These are phyloP conservation scores for Elaeagnus macrophylla DNA, from an alignment of 306 rosid genomes.

Conservation along the genomic window DNA sequence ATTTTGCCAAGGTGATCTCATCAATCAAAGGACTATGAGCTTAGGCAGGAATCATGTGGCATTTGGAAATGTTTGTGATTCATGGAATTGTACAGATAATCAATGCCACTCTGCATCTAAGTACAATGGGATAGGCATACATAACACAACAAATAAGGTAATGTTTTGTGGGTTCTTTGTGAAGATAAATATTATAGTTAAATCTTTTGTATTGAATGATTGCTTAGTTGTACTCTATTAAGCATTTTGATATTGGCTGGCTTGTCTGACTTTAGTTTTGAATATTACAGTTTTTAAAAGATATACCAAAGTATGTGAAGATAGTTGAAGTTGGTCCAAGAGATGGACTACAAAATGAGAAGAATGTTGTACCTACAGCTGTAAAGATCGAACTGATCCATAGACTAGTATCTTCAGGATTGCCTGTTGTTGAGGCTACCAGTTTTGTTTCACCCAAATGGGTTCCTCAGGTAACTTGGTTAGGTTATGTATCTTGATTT, in stretches of 20 bases:
- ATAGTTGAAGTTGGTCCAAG: constrained; percentile 98
- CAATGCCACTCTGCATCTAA: constrained; percentile 21
- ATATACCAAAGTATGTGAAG: constrained; percentile 65
- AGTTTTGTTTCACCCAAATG: constrained; percentile 98
- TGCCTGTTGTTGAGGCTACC: constrained; percentile 81
- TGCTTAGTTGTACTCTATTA: neutral
- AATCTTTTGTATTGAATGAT: neutral
- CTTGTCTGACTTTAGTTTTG: constrained; percentile 13
- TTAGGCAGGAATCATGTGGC: constrained; percentile 31
- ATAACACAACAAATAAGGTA: constrained; percentile 40
- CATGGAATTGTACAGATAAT: constrained; percentile 31
- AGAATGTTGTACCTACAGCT: constrained; percentile 56
- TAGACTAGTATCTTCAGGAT: constrained; percentile 62
- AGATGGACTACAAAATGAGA: constrained; percentile 92
- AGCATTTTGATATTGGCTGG: neutral
- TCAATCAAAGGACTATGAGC: constrained; percentile 28
- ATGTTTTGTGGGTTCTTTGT: neutral
- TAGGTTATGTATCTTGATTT: neutral
- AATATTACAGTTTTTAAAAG: constrained; percentile 41
- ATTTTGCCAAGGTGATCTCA: constrained; percentile 28
- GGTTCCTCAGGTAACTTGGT: constrained; percentile 74
- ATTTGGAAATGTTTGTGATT: constrained; percentile 35
- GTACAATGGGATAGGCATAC: constrained; percentile 21
- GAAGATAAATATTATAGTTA: neutral
- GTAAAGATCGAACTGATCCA: constrained; percentile 69